Conservation (phyloP, 2,329 filamentous ascomycete species). For the Dactylellina parvicollis region DNA sequence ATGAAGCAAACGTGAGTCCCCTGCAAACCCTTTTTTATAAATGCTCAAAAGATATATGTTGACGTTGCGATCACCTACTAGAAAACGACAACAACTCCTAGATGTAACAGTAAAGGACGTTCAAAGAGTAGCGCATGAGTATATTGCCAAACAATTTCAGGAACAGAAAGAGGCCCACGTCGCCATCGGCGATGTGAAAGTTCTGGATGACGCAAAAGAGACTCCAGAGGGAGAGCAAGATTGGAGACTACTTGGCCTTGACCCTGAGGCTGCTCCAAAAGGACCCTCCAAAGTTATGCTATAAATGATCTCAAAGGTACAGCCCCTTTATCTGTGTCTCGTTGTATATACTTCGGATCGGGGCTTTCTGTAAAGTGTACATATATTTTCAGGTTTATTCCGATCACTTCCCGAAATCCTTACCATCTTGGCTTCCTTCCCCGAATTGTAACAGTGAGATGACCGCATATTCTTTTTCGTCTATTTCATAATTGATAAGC, state of each 20-base stretch:
- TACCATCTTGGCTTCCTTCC: neutral
- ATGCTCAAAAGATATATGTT: slow-evolving; percentile 1
- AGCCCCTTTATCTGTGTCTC: neutral
- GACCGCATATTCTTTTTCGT: too few relatives aligned
- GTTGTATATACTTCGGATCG: slow-evolving; percentile 40
- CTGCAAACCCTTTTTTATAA: neutral
- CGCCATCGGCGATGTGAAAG: slow-evolving; percentile 83
- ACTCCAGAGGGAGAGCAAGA: slow-evolving; percentile 62
- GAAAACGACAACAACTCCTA: slow-evolving; percentile 81
- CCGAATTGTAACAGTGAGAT: neutral
- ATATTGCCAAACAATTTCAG: slow-evolving; percentile 74
- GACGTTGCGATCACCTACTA: slow-evolving; percentile 16
- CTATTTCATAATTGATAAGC: neutral
- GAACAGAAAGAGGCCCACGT: slow-evolving; percentile 69
- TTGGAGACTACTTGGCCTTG: slow-evolving; percentile 82
- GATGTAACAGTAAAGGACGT: slow-evolving; percentile 86
- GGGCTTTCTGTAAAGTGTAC: slow-evolving; percentile 11
- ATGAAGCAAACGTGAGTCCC: slow-evolving; percentile 75
- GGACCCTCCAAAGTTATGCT: slow-evolving; percentile 38
- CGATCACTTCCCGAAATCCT: neutral
- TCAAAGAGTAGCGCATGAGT: slow-evolving; percentile 80
- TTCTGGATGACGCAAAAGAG: slow-evolving; percentile 68
- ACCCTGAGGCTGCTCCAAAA: slow-evolving; percentile 64
- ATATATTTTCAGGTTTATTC: slow-evolving; percentile 36
- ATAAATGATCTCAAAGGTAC: slow-evolving; percentile 38